phyloP scores from a whole-genome alignment of 2,329 filamentous ascomycete genomes.

The Cadophora malorum region DNA sequence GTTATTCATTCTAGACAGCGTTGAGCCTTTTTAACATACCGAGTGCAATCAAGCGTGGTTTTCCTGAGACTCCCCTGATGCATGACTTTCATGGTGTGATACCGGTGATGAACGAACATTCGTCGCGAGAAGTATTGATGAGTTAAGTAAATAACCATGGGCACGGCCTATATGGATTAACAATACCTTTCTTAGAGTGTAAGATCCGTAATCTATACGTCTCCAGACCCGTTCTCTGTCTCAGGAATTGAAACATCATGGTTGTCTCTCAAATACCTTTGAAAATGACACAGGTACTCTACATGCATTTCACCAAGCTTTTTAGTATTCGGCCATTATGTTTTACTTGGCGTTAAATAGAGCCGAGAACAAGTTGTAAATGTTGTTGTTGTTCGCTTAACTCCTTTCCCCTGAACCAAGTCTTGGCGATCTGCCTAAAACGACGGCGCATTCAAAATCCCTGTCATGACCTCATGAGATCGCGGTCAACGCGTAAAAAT shows the following conservation, averaged over 20 bases:
- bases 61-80: background rate
- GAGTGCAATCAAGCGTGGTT: background rate
- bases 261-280: no score
- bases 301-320: background rate
- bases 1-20: background rate
- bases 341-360: background rate
- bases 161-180: no score
- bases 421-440: constrained; percentile 1
- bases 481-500: constrained; percentile 24
- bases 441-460: background rate
- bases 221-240: no score
- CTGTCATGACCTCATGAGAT: constrained; percentile 30
- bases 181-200: background rate
- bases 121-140: no score
- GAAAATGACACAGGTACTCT: no score
- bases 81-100: background rate
- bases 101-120: background rate
- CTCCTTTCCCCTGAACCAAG: background rate
- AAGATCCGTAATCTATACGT: no score
- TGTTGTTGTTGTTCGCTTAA: constrained; percentile 11
- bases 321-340: background rate
- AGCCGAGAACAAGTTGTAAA: background rate
- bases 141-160: no score
- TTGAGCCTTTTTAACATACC: background rate
- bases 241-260: no score